Evolutionary conservation across 2,329 filamentous ascomycete species (phyloP).

Genomic region (Daldinia eschscholtzii): DNA sequence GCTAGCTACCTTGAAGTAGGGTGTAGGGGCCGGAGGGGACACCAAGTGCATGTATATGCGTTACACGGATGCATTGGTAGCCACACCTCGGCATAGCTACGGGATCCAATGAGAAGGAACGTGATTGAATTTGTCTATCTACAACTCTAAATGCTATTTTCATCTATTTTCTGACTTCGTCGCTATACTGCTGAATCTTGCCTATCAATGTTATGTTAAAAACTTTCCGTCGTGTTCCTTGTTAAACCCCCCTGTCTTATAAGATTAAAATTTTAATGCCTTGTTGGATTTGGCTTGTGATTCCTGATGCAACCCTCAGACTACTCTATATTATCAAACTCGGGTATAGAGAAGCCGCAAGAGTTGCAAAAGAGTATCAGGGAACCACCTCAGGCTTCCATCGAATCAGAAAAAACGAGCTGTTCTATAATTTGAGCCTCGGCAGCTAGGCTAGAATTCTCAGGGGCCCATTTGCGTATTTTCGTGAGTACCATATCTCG

Average conservation of each 20-base stretch:
- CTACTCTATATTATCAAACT: slow-evolving; percentile 6
- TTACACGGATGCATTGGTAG: slow-evolving; percentile 25
- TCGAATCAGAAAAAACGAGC: slow-evolving; percentile 45
- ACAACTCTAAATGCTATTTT: slow-evolving; percentile 28
- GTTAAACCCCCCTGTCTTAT: not conserved
- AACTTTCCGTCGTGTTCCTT: slow-evolving; percentile 1
- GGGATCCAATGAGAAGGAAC: slow-evolving; percentile 27
- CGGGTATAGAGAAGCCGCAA: not conserved
- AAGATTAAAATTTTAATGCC: slow-evolving; percentile 13
- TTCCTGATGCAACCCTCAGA: not conserved
- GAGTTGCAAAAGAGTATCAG: not conserved
- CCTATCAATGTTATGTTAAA: slow-evolving; percentile 18
- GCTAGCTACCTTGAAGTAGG: not conserved
- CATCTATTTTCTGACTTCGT: slow-evolving; percentile 21
- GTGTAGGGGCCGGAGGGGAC: not conserved
- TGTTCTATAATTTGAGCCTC: slow-evolving; percentile 48
- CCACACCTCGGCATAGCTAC: slow-evolving; percentile 20
- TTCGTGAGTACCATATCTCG: slow-evolving; percentile 49
- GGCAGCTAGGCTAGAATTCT: slow-evolving; percentile 53
- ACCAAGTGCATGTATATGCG: slow-evolving; percentile 12
- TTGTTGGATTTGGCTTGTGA: slow-evolving; percentile 4
- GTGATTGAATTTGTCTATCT: slow-evolving; percentile 30
- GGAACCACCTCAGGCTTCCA: slow-evolving; percentile 30
- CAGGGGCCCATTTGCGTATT: slow-evolving; percentile 52
- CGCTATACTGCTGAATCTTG: slow-evolving; percentile 12